Conservation (phyloP, 352 stramenopile species). For the Globisporangium abappressorium region DNA sequence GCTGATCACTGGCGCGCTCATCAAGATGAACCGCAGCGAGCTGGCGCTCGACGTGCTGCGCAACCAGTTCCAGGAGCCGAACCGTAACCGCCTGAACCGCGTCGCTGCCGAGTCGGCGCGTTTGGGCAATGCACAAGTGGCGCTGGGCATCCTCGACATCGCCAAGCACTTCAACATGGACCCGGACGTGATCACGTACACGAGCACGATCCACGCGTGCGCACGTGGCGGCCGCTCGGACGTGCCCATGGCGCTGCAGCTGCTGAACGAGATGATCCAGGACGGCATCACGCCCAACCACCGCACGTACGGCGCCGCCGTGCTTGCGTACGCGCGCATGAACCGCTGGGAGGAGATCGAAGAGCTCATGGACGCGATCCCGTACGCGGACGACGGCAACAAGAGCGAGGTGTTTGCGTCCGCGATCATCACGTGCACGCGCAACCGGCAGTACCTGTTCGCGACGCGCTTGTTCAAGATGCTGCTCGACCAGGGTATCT, state of each 20-base stretch:
- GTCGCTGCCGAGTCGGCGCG: slow-evolving; percentile 64
- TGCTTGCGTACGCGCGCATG: slow-evolving; percentile 69
- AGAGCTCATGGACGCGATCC: slow-evolving; percentile 52
- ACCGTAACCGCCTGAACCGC: slow-evolving; percentile 61
- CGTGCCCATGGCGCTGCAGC: slow-evolving; percentile 49
- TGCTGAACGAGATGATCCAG: slow-evolving; percentile 79
- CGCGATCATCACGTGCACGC: slow-evolving; percentile 74
- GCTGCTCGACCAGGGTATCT: slow-evolving; percentile 65
- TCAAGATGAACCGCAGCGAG: slow-evolving; percentile 69
- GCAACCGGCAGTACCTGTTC: slow-evolving; percentile 63
- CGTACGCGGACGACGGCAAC: slow-evolving; percentile 48
- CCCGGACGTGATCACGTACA: slow-evolving; percentile 76
- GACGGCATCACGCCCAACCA: slow-evolving; percentile 56
- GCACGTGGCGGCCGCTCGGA: slow-evolving; percentile 48
- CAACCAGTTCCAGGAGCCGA: slow-evolving; percentile 48
- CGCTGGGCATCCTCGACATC: slow-evolving; percentile 70
- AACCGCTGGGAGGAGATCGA: slow-evolving; percentile 71
- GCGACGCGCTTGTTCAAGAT: slow-evolving; percentile 59
- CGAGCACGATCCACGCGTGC: slow-evolving; percentile 77
- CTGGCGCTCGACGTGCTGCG: slow-evolving; percentile 54
- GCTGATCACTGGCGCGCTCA: slow-evolving; percentile 65
- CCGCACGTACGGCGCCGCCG: slow-evolving; percentile 67
- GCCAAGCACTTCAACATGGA: slow-evolving; percentile 58
- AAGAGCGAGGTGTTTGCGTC: slow-evolving; percentile 68
- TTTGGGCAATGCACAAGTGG: slow-evolving; percentile 60